phyloP scores from a whole-genome alignment of 2,329 filamentous ascomycete species.

The Ophiostoma piceae region DNA sequence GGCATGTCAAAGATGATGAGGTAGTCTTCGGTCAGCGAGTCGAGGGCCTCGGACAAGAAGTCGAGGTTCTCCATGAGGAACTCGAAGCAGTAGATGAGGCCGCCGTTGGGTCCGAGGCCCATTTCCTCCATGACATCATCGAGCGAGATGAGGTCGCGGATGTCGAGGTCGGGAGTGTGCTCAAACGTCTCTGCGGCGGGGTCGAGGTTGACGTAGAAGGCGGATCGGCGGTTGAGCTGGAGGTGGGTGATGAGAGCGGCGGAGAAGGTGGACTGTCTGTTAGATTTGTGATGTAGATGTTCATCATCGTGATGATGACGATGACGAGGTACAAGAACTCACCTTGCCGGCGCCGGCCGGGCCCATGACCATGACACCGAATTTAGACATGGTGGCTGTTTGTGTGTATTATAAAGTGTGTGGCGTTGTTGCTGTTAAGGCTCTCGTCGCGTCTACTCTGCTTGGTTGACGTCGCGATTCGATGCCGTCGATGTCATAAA shows the following conservation, averaged over 20 bases:
- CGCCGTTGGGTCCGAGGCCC: constrained; percentile 83
- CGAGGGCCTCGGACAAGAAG: constrained; percentile 79
- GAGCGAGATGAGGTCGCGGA: constrained; percentile 88
- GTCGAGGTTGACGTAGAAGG: constrained; percentile 97
- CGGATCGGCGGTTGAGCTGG: constrained; percentile 81
- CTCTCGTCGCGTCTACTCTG: constrained; percentile 3
- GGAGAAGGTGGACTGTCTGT: constrained; percentile 78
- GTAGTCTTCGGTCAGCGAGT: constrained; percentile 86
- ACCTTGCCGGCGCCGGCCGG: constrained; percentile 92
- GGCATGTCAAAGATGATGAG: constrained; percentile 98
- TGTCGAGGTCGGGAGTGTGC: constrained; percentile 88
- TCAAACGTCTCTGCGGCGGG: constrained; percentile 90
- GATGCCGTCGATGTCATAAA: constrained; percentile 9
- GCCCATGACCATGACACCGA: constrained; percentile 91
- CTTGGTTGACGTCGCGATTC: neutral
- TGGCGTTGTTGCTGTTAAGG: neutral
- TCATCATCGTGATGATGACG: constrained; percentile 14
- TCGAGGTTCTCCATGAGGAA: constrained; percentile 92
- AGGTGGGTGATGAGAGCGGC: constrained; percentile 89
- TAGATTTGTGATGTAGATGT: neutral
- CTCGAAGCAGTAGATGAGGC: constrained; percentile 93
- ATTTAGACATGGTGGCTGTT: constrained; percentile 70
- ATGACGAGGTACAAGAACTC: constrained; percentile 29
- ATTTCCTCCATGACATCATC: constrained; percentile 97
- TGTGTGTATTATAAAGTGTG: neutral